Base-by-base conservation (phyloP, 768 basidiomycete species). In the Pholiota molesta region DNA sequence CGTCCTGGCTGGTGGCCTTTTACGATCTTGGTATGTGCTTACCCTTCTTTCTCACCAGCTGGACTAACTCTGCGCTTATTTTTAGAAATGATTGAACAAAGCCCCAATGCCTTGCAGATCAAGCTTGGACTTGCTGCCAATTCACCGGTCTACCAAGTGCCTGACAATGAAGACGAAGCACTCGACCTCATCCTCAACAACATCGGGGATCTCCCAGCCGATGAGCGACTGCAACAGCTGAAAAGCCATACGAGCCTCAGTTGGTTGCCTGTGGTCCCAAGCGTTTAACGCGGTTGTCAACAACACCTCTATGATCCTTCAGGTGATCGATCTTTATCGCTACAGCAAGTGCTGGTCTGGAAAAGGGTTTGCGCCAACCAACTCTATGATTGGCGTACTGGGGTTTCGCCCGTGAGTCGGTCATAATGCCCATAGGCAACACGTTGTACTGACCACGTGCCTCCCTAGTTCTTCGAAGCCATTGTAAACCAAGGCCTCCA, bases 111-210 rank as follows among this genome's bases (percentile, higher is more conserved):
- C 7, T 10, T 31, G 5, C 23, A 53, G 31, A 53, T 53, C 31
- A 53, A 53, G n/a, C 11, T 53, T 29, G 1, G 2, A 2, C 10
- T 53, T 4, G 52, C 52, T 9, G 19, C 52, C 26, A 53, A 53
- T 53, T 13, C 52, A 9, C 52, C 52, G 4, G 11, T 53, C n/a
- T 53, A 53, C 29, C 52, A 53, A 33, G 52, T 53, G n/a, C 52
- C 52, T 3, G 52, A 53, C 31, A 53, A 16, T 23, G 52, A 53
- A 33, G 52, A 53, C 17, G 52, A 53, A 33, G 52, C 29, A 13
- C 26, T 53, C 7, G 26, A 16, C 17, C 29, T 53, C 13, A 53
- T 53, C 8, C 17, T 53, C 4, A 33, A 19, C 52, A 53, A 53
- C 52, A 28, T 53, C n/a, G 8, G 52, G 4, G 9, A 29, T 19